Percentiles rank a stretch among this genome's conserved stretches.
phyloP scores from a whole-genome alignment of 2,329 filamentous ascomycete species.

The Diaporthe humulicola region DNA sequence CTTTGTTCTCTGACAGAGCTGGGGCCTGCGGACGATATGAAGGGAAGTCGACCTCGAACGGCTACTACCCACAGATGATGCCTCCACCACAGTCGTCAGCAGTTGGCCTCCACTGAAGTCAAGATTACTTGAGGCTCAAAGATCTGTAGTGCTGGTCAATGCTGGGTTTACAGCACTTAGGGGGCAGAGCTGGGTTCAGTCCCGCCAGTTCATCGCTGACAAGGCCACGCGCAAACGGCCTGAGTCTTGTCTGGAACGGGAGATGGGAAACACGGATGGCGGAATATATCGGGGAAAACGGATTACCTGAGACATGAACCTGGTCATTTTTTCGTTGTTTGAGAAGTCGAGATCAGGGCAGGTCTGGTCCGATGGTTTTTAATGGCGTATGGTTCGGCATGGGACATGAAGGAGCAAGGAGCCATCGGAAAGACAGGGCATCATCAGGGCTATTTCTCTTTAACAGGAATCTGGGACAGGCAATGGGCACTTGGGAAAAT shows the following conservation, averaged over 20 bases:
- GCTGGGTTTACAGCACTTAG: neutral
- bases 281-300: neutral
- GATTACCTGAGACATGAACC: neutral
- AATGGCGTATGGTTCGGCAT: conserved; percentile 39
- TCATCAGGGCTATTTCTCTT: conserved; percentile 17
- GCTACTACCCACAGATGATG: conserved; percentile 66
- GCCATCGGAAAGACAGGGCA: conserved; percentile 34
- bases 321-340: conserved; percentile 15
- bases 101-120: conserved; percentile 53
- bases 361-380: conserved; percentile 34
- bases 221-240: neutral
- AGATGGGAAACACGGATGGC: neutral
- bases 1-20: conserved; percentile 52
- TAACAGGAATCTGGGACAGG: conserved; percentile 16
- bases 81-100: conserved; percentile 53
- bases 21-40: conserved; percentile 64
- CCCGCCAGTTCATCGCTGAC: neutral
- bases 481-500: conserved; percentile 36
- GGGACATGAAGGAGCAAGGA: conserved; percentile 29
- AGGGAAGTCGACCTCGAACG: conserved; percentile 63
- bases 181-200: neutral
- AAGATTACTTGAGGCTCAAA: neutral
- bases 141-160: neutral
- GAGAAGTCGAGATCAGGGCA: conserved; percentile 21
- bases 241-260: neutral